A percentile compares a stretch with the other conserved stretches of the same genome.
Evolutionary conservation across 2,329 filamentous ascomycete genomes (phyloP).

Genomic region (Aspergillus awamori): DNA sequence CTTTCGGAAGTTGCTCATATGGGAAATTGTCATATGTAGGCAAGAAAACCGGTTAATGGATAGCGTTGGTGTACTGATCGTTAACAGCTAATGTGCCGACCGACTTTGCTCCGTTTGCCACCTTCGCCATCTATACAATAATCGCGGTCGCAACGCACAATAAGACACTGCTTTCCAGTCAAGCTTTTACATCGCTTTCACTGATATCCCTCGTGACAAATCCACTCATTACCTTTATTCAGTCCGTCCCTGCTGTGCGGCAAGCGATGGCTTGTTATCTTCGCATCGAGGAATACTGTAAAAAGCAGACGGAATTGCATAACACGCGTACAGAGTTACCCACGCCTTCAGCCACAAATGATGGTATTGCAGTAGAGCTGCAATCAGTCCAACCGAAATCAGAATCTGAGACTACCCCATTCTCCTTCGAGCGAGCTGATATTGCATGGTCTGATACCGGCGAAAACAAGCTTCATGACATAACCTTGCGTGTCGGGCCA

Average conservation of each 20-base stretch:
- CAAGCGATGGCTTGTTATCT: conserved; percentile 45
- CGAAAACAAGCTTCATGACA: conserved; percentile 10
- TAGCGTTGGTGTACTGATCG: background rate
- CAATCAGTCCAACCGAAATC: conserved; percentile 12
- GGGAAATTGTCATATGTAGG: conserved; percentile 17
- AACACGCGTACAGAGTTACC: no score
- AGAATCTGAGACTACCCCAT: conserved; percentile 3
- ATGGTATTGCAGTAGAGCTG: conserved; percentile 33
- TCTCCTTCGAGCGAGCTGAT: background rate
- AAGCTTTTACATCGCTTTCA: conserved; percentile 31
- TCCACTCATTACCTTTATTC: conserved; percentile 28
- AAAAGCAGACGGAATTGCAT: background rate
- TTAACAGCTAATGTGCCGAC: conserved; percentile 19
- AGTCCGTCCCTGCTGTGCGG: conserved; percentile 37
- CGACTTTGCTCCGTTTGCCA: conserved; percentile 35
- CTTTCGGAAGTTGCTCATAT: conserved; percentile 19
- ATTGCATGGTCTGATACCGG: background rate
- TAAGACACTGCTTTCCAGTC: conserved; percentile 22
- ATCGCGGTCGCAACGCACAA: conserved; percentile 17
- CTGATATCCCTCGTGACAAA: conserved; percentile 30
- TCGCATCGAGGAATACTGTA: conserved; percentile 44
- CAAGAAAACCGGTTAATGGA: background rate
- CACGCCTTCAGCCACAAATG: conserved; percentile 21
- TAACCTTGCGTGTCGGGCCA: conserved; percentile 15
- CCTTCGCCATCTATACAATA: conserved; percentile 27